These are phyloP conservation scores for Beta lomatogona DNA, from an alignment of 179 eudicot genomes.

Conservation along the genomic window DNA sequence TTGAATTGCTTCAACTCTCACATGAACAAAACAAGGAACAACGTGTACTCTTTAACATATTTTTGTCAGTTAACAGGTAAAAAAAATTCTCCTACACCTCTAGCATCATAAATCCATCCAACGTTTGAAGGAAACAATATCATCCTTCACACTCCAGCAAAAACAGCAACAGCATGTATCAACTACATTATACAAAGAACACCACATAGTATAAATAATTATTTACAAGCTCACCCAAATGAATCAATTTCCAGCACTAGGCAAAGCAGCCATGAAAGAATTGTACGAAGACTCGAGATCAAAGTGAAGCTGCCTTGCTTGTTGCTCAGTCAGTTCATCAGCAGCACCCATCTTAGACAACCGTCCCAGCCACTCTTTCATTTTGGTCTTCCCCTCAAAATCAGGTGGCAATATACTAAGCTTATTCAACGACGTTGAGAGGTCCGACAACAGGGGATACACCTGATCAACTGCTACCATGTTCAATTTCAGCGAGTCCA, in stretches of 20 bases:
- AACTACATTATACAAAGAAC: slow-evolving; percentile 23
- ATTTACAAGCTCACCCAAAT: slow-evolving; percentile 46
- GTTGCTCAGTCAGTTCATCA: slow-evolving; percentile 91
- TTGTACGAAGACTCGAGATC: slow-evolving; percentile 94
- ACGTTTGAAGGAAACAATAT: neutral
- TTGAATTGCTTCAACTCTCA: neutral
- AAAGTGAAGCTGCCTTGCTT: slow-evolving; percentile 87
- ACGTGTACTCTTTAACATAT: neutral
- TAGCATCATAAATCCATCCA: neutral
- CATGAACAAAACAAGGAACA: neutral
- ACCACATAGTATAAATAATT: neutral
- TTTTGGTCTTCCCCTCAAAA: slow-evolving; percentile 80
- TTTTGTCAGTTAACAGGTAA: neutral
- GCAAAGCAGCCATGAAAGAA: slow-evolving; percentile 91
- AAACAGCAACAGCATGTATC: slow-evolving; percentile 8
- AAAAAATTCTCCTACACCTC: neutral
- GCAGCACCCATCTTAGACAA: slow-evolving; percentile 88
- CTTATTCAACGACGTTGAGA: slow-evolving; percentile 62
- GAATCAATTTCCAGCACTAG: slow-evolving; percentile 60
- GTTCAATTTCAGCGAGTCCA: slow-evolving; percentile 80
- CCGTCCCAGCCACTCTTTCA: slow-evolving; percentile 84
- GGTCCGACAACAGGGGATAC: slow-evolving; percentile 64
- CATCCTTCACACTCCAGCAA: slow-evolving; percentile 10
- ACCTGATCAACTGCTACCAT: slow-evolving; percentile 87
- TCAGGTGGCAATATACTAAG: slow-evolving; percentile 67